A percentile compares a stretch with the other conserved stretches of the same genome.
Conservation (phyloP, 148 eudicot genomes). For the Camellia japonica region DNA sequence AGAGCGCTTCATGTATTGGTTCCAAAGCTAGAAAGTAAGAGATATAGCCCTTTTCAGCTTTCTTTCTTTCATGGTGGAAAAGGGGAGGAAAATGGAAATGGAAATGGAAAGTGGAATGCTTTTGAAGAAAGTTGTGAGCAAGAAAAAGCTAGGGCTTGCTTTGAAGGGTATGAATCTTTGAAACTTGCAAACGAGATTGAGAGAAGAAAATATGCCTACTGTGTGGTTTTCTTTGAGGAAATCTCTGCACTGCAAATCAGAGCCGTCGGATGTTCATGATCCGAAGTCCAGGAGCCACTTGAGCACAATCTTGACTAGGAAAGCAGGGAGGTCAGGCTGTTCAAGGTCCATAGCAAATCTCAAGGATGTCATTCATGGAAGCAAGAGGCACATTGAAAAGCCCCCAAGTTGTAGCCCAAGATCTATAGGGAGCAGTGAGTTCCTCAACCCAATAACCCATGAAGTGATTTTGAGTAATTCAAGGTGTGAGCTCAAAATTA, state of each 20-base stretch:
- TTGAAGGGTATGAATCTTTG: neutral
- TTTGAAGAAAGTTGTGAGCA: neutral
- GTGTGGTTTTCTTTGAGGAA: conserved; percentile 89
- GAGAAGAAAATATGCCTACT: conserved; percentile 48
- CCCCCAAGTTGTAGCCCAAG: conserved; percentile 89
- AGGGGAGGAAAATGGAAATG: conserved; percentile 8
- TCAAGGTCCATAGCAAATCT: conserved; percentile 95
- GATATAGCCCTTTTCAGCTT: neutral
- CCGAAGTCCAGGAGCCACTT: conserved; percentile 57
- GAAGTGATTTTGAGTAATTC: conserved; percentile 83
- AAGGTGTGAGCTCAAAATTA: conserved; percentile 81
- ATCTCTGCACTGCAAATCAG: conserved; percentile 85
- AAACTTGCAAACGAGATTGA: neutral
- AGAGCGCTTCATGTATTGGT: neutral
- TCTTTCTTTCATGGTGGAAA: conserved; percentile 2
- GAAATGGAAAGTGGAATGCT: neutral
- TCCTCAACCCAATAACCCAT: conserved; percentile 88
- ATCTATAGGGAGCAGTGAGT: conserved; percentile 93
- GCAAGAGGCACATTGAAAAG: conserved; percentile 78
- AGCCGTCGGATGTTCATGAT: conserved; percentile 79
- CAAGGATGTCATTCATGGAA: conserved; percentile 91
- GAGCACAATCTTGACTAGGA: conserved; percentile 57
- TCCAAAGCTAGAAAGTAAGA: neutral
- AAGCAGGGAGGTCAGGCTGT: conserved; percentile 77
- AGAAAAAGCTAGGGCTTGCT: neutral